Percentiles rank a stretch among this genome's conserved stretches.
Conservation (phyloP, 495 filamentous ascomycete genomes). For the Friedmanniomyces endolithicus region DNA sequence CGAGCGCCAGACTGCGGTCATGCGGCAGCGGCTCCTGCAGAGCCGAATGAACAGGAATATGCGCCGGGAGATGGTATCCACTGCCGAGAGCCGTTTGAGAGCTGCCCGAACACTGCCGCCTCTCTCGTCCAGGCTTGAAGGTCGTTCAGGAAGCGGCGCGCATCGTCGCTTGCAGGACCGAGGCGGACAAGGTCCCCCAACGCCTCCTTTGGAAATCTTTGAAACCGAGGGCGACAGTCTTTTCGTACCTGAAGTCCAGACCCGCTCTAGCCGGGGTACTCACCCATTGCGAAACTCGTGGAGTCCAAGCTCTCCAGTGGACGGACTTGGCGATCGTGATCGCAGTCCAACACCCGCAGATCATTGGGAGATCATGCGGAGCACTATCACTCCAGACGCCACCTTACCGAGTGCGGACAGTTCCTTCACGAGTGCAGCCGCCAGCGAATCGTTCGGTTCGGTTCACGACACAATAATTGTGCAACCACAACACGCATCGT, state of each 20-base stretch:
- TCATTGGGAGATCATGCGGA: constrained; percentile 68
- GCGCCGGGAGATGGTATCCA: background rate
- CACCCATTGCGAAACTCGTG: constrained; percentile 21
- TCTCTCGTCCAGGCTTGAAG: background rate
- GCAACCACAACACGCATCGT: constrained; percentile 5
- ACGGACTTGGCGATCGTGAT: constrained; percentile 77
- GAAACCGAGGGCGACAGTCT: constrained; percentile 13
- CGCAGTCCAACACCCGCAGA: constrained; percentile 46
- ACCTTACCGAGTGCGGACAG: constrained; percentile 67
- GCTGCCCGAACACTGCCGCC: background rate
- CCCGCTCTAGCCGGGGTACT: background rate
- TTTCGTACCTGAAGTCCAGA: background rate
- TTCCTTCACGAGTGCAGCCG: constrained; percentile 61
- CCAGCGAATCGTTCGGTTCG: constrained; percentile 34
- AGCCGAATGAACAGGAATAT: background rate
- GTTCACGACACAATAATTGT: background rate
- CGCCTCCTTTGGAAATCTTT: constrained; percentile 10
- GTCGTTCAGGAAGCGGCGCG: background rate
- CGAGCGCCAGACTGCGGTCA: background rate
- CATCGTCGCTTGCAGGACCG: background rate
- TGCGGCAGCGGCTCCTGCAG: background rate
- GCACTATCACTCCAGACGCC: constrained; percentile 67
- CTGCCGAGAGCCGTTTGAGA: background rate
- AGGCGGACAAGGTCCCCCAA: constrained; percentile 1
- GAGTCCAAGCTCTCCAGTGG: constrained; percentile 29